Base-by-base conservation (phyloP, 441 rosid genomes). In the Mallotus japonicus region DNA sequence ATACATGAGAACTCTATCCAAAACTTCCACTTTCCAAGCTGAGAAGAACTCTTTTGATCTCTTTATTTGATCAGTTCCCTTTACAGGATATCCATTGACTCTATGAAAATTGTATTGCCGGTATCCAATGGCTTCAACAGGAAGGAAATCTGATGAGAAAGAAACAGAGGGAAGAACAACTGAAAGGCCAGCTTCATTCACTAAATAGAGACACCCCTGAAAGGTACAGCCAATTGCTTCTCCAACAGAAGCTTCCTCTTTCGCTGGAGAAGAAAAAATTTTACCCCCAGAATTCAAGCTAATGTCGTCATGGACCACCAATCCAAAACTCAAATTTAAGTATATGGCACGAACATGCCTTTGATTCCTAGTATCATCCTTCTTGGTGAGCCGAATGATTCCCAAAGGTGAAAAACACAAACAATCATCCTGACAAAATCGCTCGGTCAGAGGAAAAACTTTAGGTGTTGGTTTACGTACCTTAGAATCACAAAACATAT, bases 111-210 rank as follows among this genome's bases (percentile, higher is more conserved):
- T 71, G 62, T 83, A 81, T 81, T 81, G 91, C 72, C 76, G 86
- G 83, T 84, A 86, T 64, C 85, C 91, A 74, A 89, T 63, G 72
- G 88, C 79, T 81, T 88, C 89, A 79, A 82, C 75, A 40, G 93
- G 87, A 76, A 84, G 80, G 66, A 75, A 84, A 70, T 83, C 82
- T 57, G 89, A 78, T 73, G 92, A 79, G 78, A 83, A 79, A 76
- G 93, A 88, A 76, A 90, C 61, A 71, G 93, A 81, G 59, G 99
- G 98, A 79, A 96, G 98, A 85, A 87, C 91, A 73, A 93, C 93
- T 13, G 97, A 89, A 80, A 96, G 85, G 70, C 97, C 99, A 74
- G 68, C 80, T 79, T 85, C 78, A 74, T 92, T 93, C 76, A 96
- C 97, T 86, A 96, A 69, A 84, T 92, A 96, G 62, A 93, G 78